A percentile compares a stretch with the other conserved stretches of the same genome.
Evolutionary conservation across 495 filamentous ascomycete species (phyloP).

Genomic region (Trypethelium eluteriae): DNA sequence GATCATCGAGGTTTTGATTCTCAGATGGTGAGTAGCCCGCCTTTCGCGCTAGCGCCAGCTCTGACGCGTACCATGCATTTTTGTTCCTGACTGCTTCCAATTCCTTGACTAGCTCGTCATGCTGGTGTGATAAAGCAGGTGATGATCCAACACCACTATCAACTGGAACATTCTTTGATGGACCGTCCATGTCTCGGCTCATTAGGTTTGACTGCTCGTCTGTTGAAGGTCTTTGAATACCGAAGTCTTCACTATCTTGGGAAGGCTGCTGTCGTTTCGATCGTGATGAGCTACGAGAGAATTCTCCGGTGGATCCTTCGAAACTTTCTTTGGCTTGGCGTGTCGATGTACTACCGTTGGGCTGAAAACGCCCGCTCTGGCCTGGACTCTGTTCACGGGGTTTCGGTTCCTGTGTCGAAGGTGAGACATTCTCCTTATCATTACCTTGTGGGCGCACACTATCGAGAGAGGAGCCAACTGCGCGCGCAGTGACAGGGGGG

Average conservation of each 20-base stretch:
- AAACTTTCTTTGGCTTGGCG: conserved; percentile 4
- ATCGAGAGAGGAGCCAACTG: conserved; percentile 46
- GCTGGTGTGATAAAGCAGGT: conserved; percentile 33
- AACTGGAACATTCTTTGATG: background rate
- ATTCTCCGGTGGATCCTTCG: background rate
- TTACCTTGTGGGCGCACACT: conserved; percentile 26
- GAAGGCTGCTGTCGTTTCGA: conserved; percentile 4
- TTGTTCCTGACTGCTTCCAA: conserved; percentile 72
- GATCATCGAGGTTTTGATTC: conserved; percentile 68
- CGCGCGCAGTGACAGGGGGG: conserved; percentile 40
- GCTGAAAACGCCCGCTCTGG: background rate
- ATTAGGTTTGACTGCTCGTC: background rate
- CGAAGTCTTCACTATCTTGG: conserved; percentile 10
- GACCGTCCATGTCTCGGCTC: background rate
- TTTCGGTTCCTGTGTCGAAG: conserved; percentile 43
- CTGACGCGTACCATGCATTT: conserved; percentile 96
- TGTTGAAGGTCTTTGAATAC: background rate
- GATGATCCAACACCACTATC: conserved; percentile 36
- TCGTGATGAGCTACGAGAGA: conserved; percentile 9
- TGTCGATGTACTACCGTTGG: background rate
- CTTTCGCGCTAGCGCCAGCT: conserved; percentile 81
- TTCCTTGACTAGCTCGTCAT: conserved; percentile 63
- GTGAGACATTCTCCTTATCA: conserved; percentile 36
- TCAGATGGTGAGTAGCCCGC: conserved; percentile 74
- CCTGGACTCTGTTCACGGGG: conserved; percentile 10